These are phyloP conservation scores for Hemileccinum impolitum DNA, from an alignment of 768 basidiomycete genomes.

Conservation along the genomic window DNA sequence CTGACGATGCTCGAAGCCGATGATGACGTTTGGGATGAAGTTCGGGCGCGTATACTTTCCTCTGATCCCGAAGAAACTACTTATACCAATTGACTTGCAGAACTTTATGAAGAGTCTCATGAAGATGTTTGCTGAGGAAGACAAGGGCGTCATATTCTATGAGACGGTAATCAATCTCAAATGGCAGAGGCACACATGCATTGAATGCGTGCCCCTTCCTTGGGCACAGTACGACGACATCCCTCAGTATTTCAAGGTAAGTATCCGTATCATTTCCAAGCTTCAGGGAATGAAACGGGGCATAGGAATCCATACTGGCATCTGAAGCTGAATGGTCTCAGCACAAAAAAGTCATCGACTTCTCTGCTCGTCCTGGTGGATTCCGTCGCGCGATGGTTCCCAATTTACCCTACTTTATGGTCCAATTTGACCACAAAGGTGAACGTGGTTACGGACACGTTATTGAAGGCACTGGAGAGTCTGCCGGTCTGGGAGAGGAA, in stretches of 20 bases:
- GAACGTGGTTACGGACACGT: slow-evolving; percentile 98
- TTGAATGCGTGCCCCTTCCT: slow-evolving; percentile 91
- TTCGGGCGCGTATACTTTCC: slow-evolving; percentile 54
- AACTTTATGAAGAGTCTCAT: slow-evolving; percentile 92
- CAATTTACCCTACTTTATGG: slow-evolving; percentile 98
- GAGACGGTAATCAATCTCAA: slow-evolving; percentile 89
- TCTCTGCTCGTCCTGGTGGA: slow-evolving; percentile 83
- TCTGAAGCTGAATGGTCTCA: slow-evolving; percentile 98
- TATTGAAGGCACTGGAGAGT: slow-evolving; percentile 84
- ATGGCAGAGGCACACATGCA: slow-evolving; percentile 86
- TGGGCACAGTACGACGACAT: slow-evolving; percentile 84
- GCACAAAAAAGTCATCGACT: slow-evolving; percentile 96
- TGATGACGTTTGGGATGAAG: slow-evolving; percentile 98
- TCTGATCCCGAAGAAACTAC: slow-evolving; percentile 1
- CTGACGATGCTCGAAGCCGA: slow-evolving; percentile 89
- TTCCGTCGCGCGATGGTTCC: slow-evolving; percentile 95
- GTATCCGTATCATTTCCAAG: not conserved
- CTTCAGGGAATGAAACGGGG: slow-evolving; percentile 6
- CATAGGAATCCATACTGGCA: slow-evolving; percentile 85
- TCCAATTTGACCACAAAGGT: slow-evolving; percentile 96
- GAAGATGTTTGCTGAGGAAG: slow-evolving; percentile 89
- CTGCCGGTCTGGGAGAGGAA: slow-evolving; percentile 57
- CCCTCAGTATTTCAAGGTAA: slow-evolving; percentile 90
- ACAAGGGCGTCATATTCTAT: slow-evolving; percentile 93
- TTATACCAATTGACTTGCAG: slow-evolving; percentile 27